Evolutionary conservation across 2,329 filamentous ascomycete species (phyloP).

Genomic region (Alternaria sp.): DNA sequence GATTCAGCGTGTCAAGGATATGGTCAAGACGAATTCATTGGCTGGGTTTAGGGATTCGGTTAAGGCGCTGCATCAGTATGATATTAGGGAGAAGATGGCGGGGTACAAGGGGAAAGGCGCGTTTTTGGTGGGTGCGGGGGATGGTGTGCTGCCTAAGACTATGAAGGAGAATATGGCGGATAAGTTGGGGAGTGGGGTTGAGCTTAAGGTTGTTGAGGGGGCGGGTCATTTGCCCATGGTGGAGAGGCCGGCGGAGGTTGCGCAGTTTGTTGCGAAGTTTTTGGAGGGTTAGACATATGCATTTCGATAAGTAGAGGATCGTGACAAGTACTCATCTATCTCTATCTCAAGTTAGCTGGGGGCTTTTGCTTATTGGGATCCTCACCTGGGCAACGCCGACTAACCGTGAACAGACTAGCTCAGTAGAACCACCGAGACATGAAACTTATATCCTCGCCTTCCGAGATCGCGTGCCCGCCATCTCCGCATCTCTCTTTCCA

Average conservation of each 20-base stretch:
- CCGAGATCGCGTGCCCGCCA: too few species aligned
- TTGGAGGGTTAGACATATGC: conserved; percentile 6
- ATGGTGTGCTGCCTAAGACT: conserved; percentile 76
- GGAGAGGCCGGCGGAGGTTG: conserved; percentile 73
- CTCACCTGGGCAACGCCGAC: too few species aligned
- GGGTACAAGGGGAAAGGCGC: conserved; percentile 64
- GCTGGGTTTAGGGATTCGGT: conserved; percentile 72
- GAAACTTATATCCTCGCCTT: too few species aligned
- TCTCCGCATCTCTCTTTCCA: too few species aligned
- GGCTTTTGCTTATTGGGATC: too few species aligned
- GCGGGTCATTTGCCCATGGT: conserved; percentile 87
- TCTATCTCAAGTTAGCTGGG: too few species aligned
- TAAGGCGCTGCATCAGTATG: conserved; percentile 74
- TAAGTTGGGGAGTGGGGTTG: conserved; percentile 51
- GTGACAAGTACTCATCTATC: too few species aligned
- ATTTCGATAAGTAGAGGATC: too few species aligned
- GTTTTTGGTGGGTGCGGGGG: conserved; percentile 74
- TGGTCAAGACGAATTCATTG: conserved; percentile 73
- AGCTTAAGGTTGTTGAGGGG: conserved; percentile 69
- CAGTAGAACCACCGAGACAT: too few species aligned
- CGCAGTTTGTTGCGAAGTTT: conserved; percentile 66
- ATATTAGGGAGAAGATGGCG: conserved; percentile 65
- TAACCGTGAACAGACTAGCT: too few species aligned
- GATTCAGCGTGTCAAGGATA: conserved; percentile 67
- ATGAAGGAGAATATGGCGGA: conserved; percentile 76